Percentiles rank a stretch among this genome's conserved stretches.
phyloP scores from a whole-genome alignment of 345 rosid genomes.

The Eucalyptus sp. region DNA sequence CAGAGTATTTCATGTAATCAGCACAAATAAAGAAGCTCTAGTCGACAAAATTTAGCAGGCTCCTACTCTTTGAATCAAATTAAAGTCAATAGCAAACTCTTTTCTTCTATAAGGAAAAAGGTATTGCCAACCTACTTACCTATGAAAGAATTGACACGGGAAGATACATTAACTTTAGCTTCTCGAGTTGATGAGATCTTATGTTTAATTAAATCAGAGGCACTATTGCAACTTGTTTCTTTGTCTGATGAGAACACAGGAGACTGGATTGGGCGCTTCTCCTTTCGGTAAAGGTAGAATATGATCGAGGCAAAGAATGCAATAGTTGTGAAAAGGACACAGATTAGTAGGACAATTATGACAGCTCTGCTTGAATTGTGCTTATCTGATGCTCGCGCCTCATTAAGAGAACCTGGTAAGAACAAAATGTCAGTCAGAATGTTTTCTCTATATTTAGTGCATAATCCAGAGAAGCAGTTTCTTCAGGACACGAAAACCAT shows the following conservation, averaged over 20 bases:
- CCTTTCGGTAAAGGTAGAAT: slow-evolving; percentile 45
- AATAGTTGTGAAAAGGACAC: slow-evolving; percentile 51
- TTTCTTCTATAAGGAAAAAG: neutral
- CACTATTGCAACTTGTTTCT: slow-evolving; percentile 71
- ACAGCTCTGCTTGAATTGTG: slow-evolving; percentile 40
- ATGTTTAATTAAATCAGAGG: slow-evolving; percentile 54
- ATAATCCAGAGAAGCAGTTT: neutral
- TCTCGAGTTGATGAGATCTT: slow-evolving; percentile 35
- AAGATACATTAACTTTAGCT: slow-evolving; percentile 17
- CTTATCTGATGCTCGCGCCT: slow-evolving; percentile 24
- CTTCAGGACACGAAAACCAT: neutral
- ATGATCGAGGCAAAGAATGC: slow-evolving; percentile 54
- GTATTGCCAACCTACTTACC: slow-evolving; percentile 13
- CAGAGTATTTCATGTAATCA: neutral
- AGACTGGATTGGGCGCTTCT: slow-evolving; percentile 22
- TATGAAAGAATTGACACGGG: slow-evolving; percentile 17
- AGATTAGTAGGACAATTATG: slow-evolving; percentile 40
- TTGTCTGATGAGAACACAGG: slow-evolving; percentile 53
- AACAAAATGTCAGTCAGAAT: neutral
- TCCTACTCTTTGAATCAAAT: neutral
- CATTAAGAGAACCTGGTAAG: slow-evolving; percentile 33
- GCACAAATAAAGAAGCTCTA: neutral
- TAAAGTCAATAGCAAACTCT: neutral
- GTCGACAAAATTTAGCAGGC: neutral
- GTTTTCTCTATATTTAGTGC: neutral